A percentile compares a stretch with the other conserved stretches of the same genome.
phyloP scores from a whole-genome alignment of 2,329 filamentous ascomycete species.

The Cryphonectria parasitica region DNA sequence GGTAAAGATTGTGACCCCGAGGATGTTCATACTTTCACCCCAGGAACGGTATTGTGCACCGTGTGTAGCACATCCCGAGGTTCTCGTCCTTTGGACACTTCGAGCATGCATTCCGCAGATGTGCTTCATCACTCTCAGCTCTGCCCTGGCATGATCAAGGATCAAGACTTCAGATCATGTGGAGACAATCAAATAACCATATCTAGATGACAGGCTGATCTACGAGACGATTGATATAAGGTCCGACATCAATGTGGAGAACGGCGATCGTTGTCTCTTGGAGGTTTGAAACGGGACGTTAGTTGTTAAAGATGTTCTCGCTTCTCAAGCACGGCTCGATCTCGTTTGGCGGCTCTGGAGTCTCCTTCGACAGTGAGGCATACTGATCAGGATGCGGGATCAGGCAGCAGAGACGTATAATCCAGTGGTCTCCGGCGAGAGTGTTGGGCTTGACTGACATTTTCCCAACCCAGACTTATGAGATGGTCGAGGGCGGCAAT shows the following conservation, averaged over 20 bases:
- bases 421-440: not conserved
- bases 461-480: not conserved
- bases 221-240: not conserved
- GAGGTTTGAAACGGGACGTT: not conserved
- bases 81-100: not conserved
- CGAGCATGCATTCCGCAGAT: not conserved
- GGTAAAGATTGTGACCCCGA: not conserved
- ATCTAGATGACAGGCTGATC: not conserved
- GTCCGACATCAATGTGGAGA: conserved; percentile 1
- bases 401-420: not conserved
- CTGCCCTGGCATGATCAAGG: not conserved
- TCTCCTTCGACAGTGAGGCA: not conserved
- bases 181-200: not conserved
- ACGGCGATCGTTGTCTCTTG: not conserved
- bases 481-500: not conserved
- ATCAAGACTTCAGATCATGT: not conserved
- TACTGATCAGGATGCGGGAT: not conserved
- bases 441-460: not conserved
- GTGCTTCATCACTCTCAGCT: not conserved
- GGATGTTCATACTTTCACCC: not conserved
- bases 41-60: not conserved
- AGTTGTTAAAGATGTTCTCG: not conserved
- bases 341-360: not conserved
- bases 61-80: not conserved
- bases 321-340: not conserved